Evolutionary conservation across 352 stramenopile genomes (phyloP).

Genomic region (Globisporangium perplexum): DNA sequence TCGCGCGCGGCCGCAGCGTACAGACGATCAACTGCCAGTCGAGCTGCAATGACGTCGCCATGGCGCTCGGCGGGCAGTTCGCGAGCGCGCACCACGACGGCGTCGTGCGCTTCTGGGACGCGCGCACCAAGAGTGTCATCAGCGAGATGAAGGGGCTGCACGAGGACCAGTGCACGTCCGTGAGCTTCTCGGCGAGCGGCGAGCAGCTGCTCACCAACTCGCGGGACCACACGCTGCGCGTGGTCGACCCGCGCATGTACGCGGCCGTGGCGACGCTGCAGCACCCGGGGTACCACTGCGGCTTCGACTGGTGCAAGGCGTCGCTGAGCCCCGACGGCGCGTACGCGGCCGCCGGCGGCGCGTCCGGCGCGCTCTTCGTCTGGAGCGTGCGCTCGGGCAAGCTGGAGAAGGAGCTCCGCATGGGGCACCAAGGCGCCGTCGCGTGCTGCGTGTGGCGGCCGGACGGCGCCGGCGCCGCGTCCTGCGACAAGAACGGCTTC

Average conservation of each 20-base stretch:
- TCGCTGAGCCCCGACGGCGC: constrained; percentile 65
- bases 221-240: constrained; percentile 57
- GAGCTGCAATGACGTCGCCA: constrained; percentile 77
- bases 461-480: constrained; percentile 53
- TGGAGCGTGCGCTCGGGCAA: constrained; percentile 53
- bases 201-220: constrained; percentile 66
- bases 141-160: constrained; percentile 55
- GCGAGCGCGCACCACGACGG: constrained; percentile 78
- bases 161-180: constrained; percentile 64
- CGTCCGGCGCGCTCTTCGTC: constrained; percentile 50
- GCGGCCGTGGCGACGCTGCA: constrained; percentile 34
- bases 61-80: constrained; percentile 52
- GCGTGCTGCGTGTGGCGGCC: constrained; percentile 76
- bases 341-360: constrained; percentile 48
- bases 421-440: constrained; percentile 61
- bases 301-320: constrained; percentile 77
- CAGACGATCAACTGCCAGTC: constrained; percentile 75
- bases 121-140: constrained; percentile 43
- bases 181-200: constrained; percentile 47
- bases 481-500: constrained; percentile 80
- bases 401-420: constrained; percentile 47
- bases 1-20: constrained; percentile 50
- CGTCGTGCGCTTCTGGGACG: constrained; percentile 74
- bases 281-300: constrained; percentile 55
- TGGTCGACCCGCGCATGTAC: constrained; percentile 69